These are phyloP conservation scores for Styphnolobium japonicum DNA, from an alignment of 306 rosid genomes.

Conservation along the genomic window DNA sequence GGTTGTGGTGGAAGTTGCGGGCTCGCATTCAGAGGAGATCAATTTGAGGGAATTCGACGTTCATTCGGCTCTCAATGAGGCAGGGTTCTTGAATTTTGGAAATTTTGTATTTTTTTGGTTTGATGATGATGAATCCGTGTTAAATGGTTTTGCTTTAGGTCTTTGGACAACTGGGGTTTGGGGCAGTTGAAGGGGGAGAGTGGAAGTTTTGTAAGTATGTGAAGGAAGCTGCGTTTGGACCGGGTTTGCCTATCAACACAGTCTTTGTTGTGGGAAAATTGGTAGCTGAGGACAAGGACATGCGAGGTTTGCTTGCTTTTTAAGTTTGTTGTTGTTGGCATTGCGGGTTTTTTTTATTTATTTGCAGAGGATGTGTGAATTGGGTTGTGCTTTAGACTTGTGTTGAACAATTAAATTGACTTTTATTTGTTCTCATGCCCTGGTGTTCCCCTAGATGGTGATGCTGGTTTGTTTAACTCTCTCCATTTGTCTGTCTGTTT, in stretches of 20 bases:
- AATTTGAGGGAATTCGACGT: conserved; percentile 50
- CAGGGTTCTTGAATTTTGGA: not conserved
- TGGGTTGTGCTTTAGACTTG: not conserved
- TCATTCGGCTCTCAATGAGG: conserved; percentile 56
- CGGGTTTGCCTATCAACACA: conserved; percentile 56
- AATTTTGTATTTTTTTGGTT: not conserved
- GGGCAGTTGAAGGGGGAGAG: conserved; percentile 35
- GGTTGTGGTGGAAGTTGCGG: conserved; percentile 26
- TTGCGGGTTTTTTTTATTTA: not conserved
- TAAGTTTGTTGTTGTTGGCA: not conserved
- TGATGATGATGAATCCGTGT: not conserved
- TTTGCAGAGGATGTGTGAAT: not conserved
- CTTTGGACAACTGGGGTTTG: conserved; percentile 45
- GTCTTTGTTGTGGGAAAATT: conserved; percentile 55
- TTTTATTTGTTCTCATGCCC: not conserved
- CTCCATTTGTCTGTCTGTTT: not conserved
- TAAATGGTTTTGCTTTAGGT: conserved; percentile 33
- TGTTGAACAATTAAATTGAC: not conserved
- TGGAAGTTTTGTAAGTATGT: conserved; percentile 67
- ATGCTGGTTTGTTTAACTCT: not conserved
- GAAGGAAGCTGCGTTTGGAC: conserved; percentile 87
- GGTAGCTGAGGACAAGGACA: conserved; percentile 28
- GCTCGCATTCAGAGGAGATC: conserved; percentile 34
- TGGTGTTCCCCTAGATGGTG: not conserved
- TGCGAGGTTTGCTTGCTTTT: conserved; percentile 47